phyloP scores from a whole-genome alignment of 1,284 basidiomycete genomes.

The Blastosporella zonata region DNA sequence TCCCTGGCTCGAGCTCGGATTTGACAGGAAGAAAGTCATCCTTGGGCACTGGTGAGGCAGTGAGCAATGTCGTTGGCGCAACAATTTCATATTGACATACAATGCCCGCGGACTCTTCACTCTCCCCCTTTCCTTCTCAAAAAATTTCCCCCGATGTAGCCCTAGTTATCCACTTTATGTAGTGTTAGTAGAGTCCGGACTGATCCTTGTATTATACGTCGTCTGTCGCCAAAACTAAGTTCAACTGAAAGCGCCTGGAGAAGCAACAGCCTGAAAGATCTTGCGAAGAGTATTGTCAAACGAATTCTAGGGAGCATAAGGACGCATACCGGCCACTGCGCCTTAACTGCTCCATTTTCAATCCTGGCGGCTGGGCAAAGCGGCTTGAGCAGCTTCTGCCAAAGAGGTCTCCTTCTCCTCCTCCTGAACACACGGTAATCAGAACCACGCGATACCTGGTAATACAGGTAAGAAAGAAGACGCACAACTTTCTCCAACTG shows the following conservation, averaged over 20 bases:
- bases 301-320: too few relatives aligned
- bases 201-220: background rate
- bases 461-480: background rate
- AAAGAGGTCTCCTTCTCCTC: conserved; percentile 29
- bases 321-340: background rate
- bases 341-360: background rate
- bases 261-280: too few relatives aligned
- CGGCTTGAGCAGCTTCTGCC: conserved; percentile 31
- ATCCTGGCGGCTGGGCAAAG: conserved; percentile 16
- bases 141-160: background rate
- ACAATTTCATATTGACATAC: background rate
- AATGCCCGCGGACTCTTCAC: background rate
- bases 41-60: conserved; percentile 57
- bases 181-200: background rate
- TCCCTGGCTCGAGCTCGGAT: conserved; percentile 60
- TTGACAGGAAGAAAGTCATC: conserved; percentile 43
- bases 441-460: background rate
- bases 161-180: background rate
- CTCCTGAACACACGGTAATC: conserved; percentile 19
- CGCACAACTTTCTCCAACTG: conserved; percentile 29
- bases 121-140: background rate
- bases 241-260: too few relatives aligned
- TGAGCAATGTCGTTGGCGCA: background rate
- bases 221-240: too few relatives aligned
- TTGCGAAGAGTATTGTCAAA: too few relatives aligned